phyloP scores from a whole-genome alignment of 805 yeast genomes.

The Spathaspora sp. region DNA sequence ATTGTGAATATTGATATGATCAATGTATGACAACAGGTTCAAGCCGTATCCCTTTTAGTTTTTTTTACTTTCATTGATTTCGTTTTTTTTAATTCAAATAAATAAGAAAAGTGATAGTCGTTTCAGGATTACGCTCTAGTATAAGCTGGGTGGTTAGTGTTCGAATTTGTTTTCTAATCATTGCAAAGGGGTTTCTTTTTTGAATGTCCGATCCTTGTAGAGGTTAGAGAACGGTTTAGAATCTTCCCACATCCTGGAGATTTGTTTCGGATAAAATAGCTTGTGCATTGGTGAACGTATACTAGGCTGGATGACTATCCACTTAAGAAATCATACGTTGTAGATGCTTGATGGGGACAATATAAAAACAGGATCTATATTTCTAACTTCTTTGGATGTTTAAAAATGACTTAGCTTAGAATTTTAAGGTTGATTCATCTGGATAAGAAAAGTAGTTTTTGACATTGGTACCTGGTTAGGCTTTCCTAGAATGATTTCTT shows the following conservation, averaged over 20 bases:
- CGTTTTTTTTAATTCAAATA: background rate
- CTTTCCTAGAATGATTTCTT: background rate
- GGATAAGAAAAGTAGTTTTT: background rate
- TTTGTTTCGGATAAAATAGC: background rate
- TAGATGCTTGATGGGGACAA: background rate
- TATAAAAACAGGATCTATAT: background rate
- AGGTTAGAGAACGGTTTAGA: background rate
- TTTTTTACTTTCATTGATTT: constrained; percentile 1
- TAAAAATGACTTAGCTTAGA: background rate
- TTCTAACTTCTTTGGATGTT: background rate
- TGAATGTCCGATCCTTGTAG: background rate
- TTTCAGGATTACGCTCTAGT: background rate
- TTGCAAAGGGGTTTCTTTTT: background rate
- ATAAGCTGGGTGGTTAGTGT: background rate
- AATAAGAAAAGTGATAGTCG: background rate
- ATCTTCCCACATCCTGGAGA: background rate
- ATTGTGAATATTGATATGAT: background rate
- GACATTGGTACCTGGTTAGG: background rate
- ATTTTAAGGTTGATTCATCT: background rate
- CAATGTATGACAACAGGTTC: background rate
- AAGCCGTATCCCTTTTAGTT: background rate
- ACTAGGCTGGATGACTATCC: background rate
- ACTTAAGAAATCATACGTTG: background rate
- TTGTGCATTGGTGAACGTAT: background rate
- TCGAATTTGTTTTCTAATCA: background rate